Evolutionary conservation across 306 rosid species (phyloP).

Genomic region (Begonia fuchsioides): DNA sequence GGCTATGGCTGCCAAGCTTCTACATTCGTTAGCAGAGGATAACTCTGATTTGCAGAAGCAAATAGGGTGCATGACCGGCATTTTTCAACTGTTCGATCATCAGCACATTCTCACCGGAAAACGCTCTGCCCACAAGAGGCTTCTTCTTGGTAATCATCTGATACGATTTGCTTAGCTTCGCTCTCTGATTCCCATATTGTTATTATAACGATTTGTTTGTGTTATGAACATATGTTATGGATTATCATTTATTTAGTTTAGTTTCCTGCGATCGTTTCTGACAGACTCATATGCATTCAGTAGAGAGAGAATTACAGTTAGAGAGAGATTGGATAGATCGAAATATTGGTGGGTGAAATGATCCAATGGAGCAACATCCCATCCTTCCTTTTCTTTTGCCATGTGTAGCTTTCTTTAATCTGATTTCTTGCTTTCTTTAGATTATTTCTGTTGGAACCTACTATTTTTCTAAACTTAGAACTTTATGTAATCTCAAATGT

Average conservation of each 20-base stretch:
- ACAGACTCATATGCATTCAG: too few species aligned
- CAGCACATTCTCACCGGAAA: conserved; percentile 38
- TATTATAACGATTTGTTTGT: background rate
- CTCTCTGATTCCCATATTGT: background rate
- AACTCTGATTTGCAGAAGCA: conserved; percentile 89
- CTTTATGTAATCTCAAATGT: too few species aligned
- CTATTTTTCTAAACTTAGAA: too few species aligned
- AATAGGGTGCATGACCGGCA: conserved; percentile 90
- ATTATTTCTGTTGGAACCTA: background rate
- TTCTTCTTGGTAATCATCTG: conserved; percentile 37
- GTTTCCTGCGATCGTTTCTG: too few species aligned
- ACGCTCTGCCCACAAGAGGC: conserved; percentile 45
- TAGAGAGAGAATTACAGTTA: too few species aligned
- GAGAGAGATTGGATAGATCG: too few species aligned
- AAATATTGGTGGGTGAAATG: too few species aligned
- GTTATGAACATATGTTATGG: too few species aligned
- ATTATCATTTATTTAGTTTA: too few species aligned
- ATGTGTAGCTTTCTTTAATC: background rate
- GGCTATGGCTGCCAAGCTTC: conserved; percentile 78
- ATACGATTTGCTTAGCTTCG: background rate
- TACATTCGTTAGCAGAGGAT: conserved; percentile 86
- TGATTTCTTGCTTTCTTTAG: background rate
- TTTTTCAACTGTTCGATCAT: conserved; percentile 76
- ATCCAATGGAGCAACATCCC: background rate
- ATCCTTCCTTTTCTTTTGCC: background rate